Evolutionary conservation across 2,329 filamentous ascomycete species (phyloP).

Genomic region (Neonectria faginata): DNA sequence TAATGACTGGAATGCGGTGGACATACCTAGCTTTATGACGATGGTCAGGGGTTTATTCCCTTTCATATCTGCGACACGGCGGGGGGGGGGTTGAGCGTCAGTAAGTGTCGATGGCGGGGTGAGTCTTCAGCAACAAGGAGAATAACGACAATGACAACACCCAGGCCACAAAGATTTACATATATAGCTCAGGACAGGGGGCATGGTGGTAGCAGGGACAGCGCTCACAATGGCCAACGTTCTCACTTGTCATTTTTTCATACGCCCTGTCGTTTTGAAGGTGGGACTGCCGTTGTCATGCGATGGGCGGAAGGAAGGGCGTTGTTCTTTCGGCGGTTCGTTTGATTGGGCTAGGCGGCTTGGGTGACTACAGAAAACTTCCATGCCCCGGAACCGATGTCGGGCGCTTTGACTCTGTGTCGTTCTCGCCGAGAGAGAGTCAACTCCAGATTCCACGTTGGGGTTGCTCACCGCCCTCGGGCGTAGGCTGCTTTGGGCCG

Average conservation of each 20-base stretch:
- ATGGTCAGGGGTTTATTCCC: constrained; percentile 64
- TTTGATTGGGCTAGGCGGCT: constrained; percentile 40
- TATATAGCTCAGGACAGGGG: constrained; percentile 22
- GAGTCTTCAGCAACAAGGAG: neutral
- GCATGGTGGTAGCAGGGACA: constrained; percentile 27
- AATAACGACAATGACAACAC: neutral
- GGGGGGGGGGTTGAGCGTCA: constrained; percentile 58
- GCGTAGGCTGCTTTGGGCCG: constrained; percentile 7
- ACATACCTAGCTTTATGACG: constrained; percentile 87
- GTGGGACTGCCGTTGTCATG: constrained; percentile 44
- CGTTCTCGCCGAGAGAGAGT: neutral
- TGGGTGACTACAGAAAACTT: constrained; percentile 4
- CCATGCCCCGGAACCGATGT: constrained; percentile 37
- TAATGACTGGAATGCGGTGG: constrained; percentile 23
- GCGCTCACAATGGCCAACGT: constrained; percentile 42
- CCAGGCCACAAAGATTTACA: constrained; percentile 22
- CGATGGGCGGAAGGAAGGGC: constrained; percentile 35
- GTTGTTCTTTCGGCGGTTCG: constrained; percentile 29
- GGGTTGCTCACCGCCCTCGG: constrained; percentile 37
- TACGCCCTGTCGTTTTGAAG: constrained; percentile 41
- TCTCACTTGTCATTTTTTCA: constrained; percentile 47
- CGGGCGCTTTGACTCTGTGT: constrained; percentile 36
- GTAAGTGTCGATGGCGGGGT: constrained; percentile 52
- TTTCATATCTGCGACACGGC: constrained; percentile 69
- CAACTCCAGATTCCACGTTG: constrained; percentile 1